Conservation (phyloP, 2,329 filamentous ascomycete genomes). For the Fonsecaea multimorphosa region DNA sequence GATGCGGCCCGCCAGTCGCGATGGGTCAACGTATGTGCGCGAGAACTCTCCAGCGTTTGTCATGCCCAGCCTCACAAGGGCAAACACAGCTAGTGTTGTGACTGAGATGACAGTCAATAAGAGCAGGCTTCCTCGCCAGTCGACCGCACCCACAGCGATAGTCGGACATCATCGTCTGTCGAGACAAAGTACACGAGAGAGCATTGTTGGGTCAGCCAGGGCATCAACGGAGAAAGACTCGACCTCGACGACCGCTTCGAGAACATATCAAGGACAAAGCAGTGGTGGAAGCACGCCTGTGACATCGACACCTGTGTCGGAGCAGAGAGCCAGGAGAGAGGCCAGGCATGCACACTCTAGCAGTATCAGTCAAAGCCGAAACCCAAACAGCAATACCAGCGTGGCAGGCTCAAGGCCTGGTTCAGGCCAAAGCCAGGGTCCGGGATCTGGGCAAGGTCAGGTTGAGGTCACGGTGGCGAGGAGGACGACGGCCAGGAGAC, state of each 20-base stretch:
- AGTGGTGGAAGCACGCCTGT: constrained; percentile 27
- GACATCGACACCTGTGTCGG: constrained; percentile 34
- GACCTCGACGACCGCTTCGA: not conserved
- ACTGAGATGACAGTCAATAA: constrained; percentile 39
- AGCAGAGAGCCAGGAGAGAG: constrained; percentile 30
- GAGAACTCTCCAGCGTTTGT: constrained; percentile 38
- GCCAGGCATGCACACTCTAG: constrained; percentile 26
- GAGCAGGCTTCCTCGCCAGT: constrained; percentile 36
- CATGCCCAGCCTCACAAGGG: constrained; percentile 35
- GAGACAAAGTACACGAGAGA: constrained; percentile 39
- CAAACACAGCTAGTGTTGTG: constrained; percentile 35
- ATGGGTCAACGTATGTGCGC: constrained; percentile 37
- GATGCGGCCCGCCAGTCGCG: constrained; percentile 39
- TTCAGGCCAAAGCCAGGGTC: constrained; percentile 20
- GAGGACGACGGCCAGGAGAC: constrained; percentile 30
- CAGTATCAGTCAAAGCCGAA: constrained; percentile 26
- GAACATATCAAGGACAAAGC: constrained; percentile 27
- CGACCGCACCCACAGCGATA: constrained; percentile 21
- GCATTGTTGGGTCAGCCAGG: constrained; percentile 31
- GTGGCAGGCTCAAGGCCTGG: constrained; percentile 8
- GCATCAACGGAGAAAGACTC: constrained; percentile 24
- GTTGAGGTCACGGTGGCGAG: constrained; percentile 35
- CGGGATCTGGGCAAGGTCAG: constrained; percentile 18
- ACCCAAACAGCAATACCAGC: constrained; percentile 4
- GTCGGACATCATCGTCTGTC: constrained; percentile 36